Evolutionary conservation across 2,329 filamentous ascomycete species (phyloP).

Genomic region (Seiridium unicorne): DNA sequence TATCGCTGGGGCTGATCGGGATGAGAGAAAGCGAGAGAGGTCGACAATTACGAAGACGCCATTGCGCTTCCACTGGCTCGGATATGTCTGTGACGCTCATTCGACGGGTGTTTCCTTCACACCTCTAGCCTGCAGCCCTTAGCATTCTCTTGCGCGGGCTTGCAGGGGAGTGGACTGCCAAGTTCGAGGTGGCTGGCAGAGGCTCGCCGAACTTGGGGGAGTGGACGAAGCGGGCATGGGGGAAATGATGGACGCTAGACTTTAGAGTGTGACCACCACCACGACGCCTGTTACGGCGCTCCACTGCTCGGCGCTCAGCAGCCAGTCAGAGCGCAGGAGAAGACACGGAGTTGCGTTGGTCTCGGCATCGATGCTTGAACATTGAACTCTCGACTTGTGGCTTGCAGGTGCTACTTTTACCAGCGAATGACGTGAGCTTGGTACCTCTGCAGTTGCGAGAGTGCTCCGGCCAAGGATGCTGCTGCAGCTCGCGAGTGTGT

Average conservation of each 20-base stretch:
- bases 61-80: neutral
- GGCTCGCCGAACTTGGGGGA: neutral
- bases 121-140: neutral
- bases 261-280: neutral
- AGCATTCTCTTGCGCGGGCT: neutral
- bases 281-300: neutral
- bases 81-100: neutral
- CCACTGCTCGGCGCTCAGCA: neutral
- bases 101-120: conserved; percentile 3
- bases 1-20: neutral
- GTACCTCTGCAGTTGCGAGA: conserved; percentile 2
- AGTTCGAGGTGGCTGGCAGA: neutral
- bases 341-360: neutral
- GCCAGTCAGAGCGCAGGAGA: neutral
- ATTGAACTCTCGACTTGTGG: neutral
- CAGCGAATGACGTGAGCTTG: conserved; percentile 4
- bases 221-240: neutral
- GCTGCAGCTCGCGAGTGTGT: no score
- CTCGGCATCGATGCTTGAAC: neutral
- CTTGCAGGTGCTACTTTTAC: neutral
- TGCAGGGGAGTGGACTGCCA: neutral
- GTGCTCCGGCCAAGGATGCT: neutral
- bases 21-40: neutral
- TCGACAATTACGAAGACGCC: neutral
- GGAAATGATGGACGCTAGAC: neutral